Evolutionary conservation across 2,329 filamentous ascomycete species (phyloP).

Genomic region (Hymenoscyphus fructigenus): DNA sequence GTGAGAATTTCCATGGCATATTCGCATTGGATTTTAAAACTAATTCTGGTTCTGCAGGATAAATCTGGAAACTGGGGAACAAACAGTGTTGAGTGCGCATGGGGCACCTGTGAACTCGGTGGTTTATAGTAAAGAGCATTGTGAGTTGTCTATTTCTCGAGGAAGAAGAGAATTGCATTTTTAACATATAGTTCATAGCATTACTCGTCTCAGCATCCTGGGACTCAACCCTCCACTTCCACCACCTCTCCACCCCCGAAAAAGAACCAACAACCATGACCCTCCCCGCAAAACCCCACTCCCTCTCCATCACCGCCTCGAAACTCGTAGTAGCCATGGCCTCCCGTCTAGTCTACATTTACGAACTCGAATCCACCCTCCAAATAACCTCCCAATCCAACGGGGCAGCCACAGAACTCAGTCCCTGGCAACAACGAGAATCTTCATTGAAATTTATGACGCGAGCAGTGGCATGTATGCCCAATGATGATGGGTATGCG

Average conservation of each 20-base stretch:
- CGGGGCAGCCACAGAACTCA: slow-evolving; percentile 48
- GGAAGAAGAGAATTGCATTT: background rate
- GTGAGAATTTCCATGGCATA: slow-evolving; percentile 43
- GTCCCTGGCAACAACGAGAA: slow-evolving; percentile 91
- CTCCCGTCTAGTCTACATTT: slow-evolving; percentile 88
- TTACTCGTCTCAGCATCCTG: slow-evolving; percentile 88
- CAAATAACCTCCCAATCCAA: slow-evolving; percentile 52
- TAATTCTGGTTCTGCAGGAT: slow-evolving; percentile 47
- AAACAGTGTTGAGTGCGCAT: slow-evolving; percentile 77
- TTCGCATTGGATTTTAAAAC: background rate
- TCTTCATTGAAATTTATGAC: slow-evolving; percentile 96
- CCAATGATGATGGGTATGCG: slow-evolving; percentile 90
- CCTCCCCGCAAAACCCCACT: slow-evolving; percentile 86
- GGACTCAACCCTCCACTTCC: slow-evolving; percentile 87
- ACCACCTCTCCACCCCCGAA: slow-evolving; percentile 58
- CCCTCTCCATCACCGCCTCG: slow-evolving; percentile 71
- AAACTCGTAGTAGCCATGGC: slow-evolving; percentile 97
- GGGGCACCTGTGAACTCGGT: slow-evolving; percentile 77
- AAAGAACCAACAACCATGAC: slow-evolving; percentile 61
- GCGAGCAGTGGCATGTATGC: slow-evolving; percentile 91
- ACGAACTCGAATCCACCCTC: slow-evolving; percentile 73
- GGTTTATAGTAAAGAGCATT: slow-evolving; percentile 74
- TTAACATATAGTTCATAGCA: slow-evolving; percentile 41
- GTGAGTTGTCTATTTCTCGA: slow-evolving; percentile 40
- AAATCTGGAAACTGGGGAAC: slow-evolving; percentile 69